Evolutionary conservation across 768 basidiomycete genomes (phyloP).

Genomic region (Kwoniella europaea): DNA sequence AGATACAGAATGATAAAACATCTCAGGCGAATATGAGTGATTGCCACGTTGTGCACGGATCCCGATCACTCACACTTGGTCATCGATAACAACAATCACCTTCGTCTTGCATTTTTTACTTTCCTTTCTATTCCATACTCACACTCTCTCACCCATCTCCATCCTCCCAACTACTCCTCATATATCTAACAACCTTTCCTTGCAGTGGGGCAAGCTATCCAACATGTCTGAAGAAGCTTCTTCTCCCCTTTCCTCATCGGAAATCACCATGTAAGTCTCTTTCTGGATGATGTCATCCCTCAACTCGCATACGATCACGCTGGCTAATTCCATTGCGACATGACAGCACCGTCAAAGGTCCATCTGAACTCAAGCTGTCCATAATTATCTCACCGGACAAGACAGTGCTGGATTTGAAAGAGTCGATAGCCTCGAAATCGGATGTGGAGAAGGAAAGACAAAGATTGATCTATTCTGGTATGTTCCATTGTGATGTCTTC

Average conservation of each 20-base stretch:
- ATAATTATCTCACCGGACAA: slow-evolving; percentile 80
- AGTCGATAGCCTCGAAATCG: slow-evolving; percentile 80
- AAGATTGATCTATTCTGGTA: slow-evolving; percentile 87
- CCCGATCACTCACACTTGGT: too few relatives aligned
- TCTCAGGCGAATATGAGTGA: background rate
- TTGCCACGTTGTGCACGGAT: background rate
- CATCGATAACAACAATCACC: background rate
- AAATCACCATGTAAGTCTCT: slow-evolving; percentile 45
- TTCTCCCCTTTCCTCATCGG: slow-evolving; percentile 19
- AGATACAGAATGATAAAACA: too few relatives aligned
- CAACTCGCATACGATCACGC: background rate
- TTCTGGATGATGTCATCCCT: slow-evolving; percentile 12
- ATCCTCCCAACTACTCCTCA: background rate
- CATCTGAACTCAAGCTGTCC: slow-evolving; percentile 89
- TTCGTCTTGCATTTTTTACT: background rate
- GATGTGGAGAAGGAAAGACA: slow-evolving; percentile 86
- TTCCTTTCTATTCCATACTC: slow-evolving; percentile 1
- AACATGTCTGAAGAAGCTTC: slow-evolving; percentile 19
- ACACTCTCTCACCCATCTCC: too few relatives aligned
- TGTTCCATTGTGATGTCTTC: slow-evolving; percentile 2
- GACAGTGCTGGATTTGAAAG: slow-evolving; percentile 88
- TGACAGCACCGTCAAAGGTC: slow-evolving; percentile 63
- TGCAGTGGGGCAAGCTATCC: background rate
- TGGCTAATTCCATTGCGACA: background rate
- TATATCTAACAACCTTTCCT: background rate